Percentiles rank a stretch among this genome's conserved stretches.
Evolutionary conservation across 2,329 filamentous ascomycete genomes (phyloP).

Genomic region (Chrysosporium keratinophilum): DNA sequence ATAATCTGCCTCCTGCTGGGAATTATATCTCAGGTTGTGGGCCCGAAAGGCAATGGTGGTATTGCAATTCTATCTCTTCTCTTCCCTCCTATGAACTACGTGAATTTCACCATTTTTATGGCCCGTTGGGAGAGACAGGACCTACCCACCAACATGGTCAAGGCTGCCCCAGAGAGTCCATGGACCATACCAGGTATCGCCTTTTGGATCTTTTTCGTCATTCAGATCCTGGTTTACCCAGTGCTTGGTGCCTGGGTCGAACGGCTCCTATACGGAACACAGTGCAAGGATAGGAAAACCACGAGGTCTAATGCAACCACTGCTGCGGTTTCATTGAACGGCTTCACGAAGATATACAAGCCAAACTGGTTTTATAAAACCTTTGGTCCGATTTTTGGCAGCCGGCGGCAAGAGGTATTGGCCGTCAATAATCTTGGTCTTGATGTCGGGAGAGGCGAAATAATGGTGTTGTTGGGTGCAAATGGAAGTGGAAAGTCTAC

Average conservation of each 20-base stretch:
- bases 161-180: constrained; percentile 52
- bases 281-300: constrained; percentile 36
- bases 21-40: constrained; percentile 68
- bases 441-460: constrained; percentile 64
- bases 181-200: constrained; percentile 63
- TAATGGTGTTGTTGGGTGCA: constrained; percentile 74
- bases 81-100: constrained; percentile 80
- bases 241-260: constrained; percentile 66
- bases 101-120: constrained; percentile 65
- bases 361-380: constrained; percentile 50
- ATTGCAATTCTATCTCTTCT: constrained; percentile 62
- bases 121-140: constrained; percentile 63
- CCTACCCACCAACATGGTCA: constrained; percentile 49
- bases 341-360: constrained; percentile 68
- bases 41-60: constrained; percentile 44
- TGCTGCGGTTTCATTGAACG: constrained; percentile 57
- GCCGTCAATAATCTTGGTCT: constrained; percentile 68
- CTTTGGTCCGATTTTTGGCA: constrained; percentile 34
- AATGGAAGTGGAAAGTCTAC: constrained; percentile 89
- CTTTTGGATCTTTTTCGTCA: constrained; percentile 64
- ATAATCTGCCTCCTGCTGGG: constrained; percentile 65
- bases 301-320: constrained; percentile 17
- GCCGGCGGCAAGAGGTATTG: constrained; percentile 54
- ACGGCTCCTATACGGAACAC: constrained; percentile 62
- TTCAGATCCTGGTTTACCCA: constrained; percentile 71